Evolutionary conservation across 1,284 basidiomycete species (phyloP).

Genomic region (Ceratobasidium theobromae): DNA sequence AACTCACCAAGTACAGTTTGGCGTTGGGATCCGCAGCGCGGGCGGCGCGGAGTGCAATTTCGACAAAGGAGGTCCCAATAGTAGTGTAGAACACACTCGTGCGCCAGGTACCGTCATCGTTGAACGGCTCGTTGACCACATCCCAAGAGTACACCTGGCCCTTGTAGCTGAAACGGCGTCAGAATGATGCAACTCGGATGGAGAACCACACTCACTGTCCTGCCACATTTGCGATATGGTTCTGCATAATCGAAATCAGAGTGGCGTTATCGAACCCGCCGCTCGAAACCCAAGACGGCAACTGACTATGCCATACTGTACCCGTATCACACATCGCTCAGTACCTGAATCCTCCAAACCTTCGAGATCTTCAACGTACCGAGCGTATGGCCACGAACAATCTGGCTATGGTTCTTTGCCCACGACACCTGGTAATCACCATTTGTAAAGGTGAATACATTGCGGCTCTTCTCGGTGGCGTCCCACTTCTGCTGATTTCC

Average conservation of each 20-base stretch:
- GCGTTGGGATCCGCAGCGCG: conserved; percentile 50
- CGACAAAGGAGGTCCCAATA: conserved; percentile 49
- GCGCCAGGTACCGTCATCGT: conserved; percentile 55
- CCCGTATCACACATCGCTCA: conserved; percentile 43
- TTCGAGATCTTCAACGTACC: not conserved
- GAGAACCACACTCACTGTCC: conserved; percentile 40
- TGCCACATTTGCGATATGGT: conserved; percentile 52
- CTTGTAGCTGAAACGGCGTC: conserved; percentile 43
- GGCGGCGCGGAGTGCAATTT: conserved; percentile 50
- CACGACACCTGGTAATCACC: conserved; percentile 53
- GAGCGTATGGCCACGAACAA: conserved; percentile 46
- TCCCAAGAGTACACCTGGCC: conserved; percentile 52
- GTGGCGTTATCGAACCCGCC: conserved; percentile 50
- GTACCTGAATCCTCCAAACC: not conserved
- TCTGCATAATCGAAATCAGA: conserved; percentile 48
- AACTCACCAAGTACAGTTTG: conserved; percentile 45
- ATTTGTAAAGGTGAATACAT: conserved; percentile 51
- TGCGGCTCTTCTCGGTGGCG: conserved; percentile 54
- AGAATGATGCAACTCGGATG: not conserved
- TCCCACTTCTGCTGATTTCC: conserved; percentile 44
- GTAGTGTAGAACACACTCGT: conserved; percentile 52
- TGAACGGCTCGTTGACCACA: conserved; percentile 55
- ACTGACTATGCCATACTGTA: conserved; percentile 59
- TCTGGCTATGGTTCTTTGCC: conserved; percentile 50
- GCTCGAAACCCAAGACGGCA: conserved; percentile 54